Conservation (phyloP, 257 asterid genomes). For the Leptodermis oblonga region DNA sequence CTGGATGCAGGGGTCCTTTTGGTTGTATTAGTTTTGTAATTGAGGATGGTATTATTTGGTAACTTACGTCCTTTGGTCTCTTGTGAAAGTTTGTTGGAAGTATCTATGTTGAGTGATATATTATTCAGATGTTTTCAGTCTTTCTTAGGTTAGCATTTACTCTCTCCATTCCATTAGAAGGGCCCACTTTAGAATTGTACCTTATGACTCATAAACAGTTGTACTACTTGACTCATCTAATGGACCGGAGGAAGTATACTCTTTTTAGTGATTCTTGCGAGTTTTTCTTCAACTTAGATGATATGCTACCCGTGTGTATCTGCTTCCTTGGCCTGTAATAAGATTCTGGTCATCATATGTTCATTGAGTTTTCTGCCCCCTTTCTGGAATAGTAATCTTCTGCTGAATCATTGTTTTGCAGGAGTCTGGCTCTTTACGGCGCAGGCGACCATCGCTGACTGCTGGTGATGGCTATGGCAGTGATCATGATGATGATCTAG, state of each 20-base stretch:
- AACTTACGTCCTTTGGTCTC: not conserved
- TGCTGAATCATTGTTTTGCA: conserved; percentile 19
- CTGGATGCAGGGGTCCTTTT: not conserved
- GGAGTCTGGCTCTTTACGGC: conserved; percentile 39
- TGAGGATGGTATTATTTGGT: not conserved
- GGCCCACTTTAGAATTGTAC: no score
- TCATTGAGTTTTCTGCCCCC: not conserved
- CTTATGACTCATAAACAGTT: no score
- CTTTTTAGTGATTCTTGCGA: not conserved
- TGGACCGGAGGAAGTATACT: no score
- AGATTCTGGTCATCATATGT: not conserved
- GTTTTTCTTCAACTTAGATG: not conserved
- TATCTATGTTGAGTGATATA: not conserved
- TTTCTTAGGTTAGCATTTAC: not conserved
- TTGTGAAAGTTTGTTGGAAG: not conserved
- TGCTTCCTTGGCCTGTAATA: not conserved
- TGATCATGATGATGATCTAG: conserved; percentile 5
- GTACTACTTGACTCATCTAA: no score
- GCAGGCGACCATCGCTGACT: conserved; percentile 19
- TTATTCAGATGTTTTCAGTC: not conserved
- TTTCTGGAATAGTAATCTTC: not conserved
- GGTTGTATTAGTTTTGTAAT: not conserved
- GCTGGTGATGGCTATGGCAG: not conserved
- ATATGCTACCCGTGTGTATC: no score
- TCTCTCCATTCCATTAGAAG: no score